phyloP scores from a whole-genome alignment of 306 rosid genomes.

The Acacia melanoxylon region DNA sequence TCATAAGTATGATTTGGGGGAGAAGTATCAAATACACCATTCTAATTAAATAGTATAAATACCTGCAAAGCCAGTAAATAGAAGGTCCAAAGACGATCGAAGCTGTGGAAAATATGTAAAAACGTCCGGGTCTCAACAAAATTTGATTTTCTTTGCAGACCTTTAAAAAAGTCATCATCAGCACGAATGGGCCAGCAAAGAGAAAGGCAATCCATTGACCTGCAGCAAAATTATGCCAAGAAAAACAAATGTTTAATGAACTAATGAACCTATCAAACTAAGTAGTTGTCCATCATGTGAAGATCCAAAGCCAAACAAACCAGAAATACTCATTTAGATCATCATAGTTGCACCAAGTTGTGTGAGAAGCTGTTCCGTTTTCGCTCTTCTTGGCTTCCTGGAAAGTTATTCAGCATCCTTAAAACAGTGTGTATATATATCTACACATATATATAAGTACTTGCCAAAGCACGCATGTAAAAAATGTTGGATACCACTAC shows the following conservation, averaged over 20 bases:
- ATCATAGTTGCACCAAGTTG: slow-evolving; percentile 87
- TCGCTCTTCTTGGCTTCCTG: slow-evolving; percentile 65
- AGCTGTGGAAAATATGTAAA: slow-evolving; percentile 81
- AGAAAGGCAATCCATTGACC: slow-evolving; percentile 90
- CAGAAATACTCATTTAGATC: slow-evolving; percentile 92
- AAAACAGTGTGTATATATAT: no score
- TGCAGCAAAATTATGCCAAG: slow-evolving; percentile 31
- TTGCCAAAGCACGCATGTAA: slow-evolving; percentile 25
- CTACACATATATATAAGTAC: no score
- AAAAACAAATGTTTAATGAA: slow-evolving; percentile 5
- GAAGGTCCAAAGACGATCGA: slow-evolving; percentile 96
- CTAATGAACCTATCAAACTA: slow-evolving; percentile 17
- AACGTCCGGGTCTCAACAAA: no score
- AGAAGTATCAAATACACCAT: slow-evolving; percentile 15
- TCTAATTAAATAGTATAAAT: slow-evolving; percentile 30
- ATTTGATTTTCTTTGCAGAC: slow-evolving; percentile 55
- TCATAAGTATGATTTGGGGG: slow-evolving; percentile 27
- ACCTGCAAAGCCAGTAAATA: slow-evolving; percentile 95
- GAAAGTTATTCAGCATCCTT: slow-evolving; percentile 9
- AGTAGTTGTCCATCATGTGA: slow-evolving; percentile 11
- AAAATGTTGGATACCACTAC: slow-evolving; percentile 34
- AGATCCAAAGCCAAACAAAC: slow-evolving; percentile 45
- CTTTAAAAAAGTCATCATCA: slow-evolving; percentile 87
- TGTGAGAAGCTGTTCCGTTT: slow-evolving; percentile 72
- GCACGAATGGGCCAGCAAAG: slow-evolving; percentile 99